Evolutionary conservation across 2,329 filamentous ascomycete species (phyloP).

Genomic region (Ophiocordyceps camponoti-saundersi): DNA sequence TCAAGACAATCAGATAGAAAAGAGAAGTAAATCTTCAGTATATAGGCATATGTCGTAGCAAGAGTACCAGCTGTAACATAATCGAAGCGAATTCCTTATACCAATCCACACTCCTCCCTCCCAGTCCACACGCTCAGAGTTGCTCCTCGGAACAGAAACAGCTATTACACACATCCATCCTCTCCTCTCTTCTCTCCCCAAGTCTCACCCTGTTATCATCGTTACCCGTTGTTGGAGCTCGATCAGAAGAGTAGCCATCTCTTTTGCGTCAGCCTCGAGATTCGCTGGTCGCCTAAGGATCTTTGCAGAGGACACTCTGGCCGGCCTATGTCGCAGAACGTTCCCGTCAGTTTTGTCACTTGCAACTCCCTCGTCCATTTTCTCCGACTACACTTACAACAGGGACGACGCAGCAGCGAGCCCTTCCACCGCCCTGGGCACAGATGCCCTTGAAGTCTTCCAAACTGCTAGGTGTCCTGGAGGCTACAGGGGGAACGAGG

Average conservation of each 20-base stretch:
- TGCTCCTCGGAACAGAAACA: too few species aligned
- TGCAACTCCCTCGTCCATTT: not conserved
- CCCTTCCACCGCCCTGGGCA: not conserved
- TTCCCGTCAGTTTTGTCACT: not conserved
- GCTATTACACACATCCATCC: too few species aligned
- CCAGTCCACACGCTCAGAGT: too few species aligned
- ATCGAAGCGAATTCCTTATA: too few species aligned
- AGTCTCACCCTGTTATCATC: not conserved
- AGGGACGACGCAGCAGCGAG: conserved; percentile 3
- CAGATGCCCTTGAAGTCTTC: not conserved
- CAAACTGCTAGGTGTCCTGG: not conserved
- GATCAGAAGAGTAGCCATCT: not conserved
- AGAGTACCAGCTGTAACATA: too few species aligned
- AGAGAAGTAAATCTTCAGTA: too few species aligned
- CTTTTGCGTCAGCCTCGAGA: not conserved
- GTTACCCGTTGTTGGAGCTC: too few species aligned
- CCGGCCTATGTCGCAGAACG: not conserved
- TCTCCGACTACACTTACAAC: conserved; percentile 1
- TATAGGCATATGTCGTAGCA: too few species aligned
- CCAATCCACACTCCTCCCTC: too few species aligned
- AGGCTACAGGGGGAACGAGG: not conserved
- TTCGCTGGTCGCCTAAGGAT: not conserved
- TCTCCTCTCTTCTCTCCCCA: not conserved
- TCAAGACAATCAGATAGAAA: too few species aligned
- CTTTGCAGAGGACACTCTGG: conserved; percentile 2